phyloP scores from a whole-genome alignment of 352 stramenopile genomes.

The Peronospora tabacina region DNA sequence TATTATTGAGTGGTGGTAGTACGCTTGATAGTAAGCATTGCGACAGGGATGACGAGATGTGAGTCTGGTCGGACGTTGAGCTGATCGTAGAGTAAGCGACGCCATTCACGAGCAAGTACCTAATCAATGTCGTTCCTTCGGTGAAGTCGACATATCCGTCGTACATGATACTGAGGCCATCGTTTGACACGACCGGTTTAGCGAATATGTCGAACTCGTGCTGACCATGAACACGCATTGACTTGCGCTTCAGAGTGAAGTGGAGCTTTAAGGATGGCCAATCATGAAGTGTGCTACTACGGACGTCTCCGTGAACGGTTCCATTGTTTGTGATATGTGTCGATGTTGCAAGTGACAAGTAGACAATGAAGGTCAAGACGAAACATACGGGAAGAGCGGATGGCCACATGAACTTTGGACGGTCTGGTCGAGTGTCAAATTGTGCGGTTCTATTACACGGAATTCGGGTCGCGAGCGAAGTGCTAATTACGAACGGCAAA shows the following conservation, averaged over 20 bases:
- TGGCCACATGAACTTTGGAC: no score
- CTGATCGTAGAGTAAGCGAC: conserved; percentile 27
- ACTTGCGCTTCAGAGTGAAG: conserved; percentile 32
- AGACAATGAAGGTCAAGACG: no score
- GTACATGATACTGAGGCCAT: conserved; percentile 27
- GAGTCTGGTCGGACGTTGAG: conserved; percentile 3
- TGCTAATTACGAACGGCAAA: no score
- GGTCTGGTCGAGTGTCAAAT: no score
- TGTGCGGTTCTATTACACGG: no score
- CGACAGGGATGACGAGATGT: conserved; percentile 7
- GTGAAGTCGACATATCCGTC: conserved; percentile 28
- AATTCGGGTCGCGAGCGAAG: no score
- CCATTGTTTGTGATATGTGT: no score
- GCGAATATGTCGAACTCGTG: conserved; percentile 31
- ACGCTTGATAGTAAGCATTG: conserved; percentile 18
- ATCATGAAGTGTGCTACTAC: background rate
- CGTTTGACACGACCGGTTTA: conserved; percentile 25
- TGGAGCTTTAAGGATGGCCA: conserved; percentile 37
- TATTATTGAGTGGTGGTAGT: conserved; percentile 25
- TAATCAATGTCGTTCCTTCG: conserved; percentile 18
- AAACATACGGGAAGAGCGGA: no score
- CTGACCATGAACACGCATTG: conserved; percentile 32
- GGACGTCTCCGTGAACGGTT: no score
- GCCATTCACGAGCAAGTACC: conserved; percentile 30
- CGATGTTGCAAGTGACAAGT: no score